Conservation (phyloP, 2,329 filamentous ascomycete genomes). For the Xylariaceae sp. region DNA sequence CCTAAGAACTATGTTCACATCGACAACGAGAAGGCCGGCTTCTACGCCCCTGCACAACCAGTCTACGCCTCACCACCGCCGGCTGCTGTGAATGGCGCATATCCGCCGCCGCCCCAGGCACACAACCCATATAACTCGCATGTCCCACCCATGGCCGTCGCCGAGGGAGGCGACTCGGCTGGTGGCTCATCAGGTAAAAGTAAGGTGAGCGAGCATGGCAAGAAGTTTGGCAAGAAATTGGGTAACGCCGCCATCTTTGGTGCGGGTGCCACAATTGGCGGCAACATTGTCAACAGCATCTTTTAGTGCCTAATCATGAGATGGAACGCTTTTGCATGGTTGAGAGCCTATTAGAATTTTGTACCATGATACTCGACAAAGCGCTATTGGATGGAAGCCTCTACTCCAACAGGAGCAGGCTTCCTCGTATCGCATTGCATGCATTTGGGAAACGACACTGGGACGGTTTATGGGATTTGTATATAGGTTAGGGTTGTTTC, state of each 20-base stretch:
- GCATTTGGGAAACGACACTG: too few relatives aligned
- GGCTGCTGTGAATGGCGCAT: conserved; percentile 44
- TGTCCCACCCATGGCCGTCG: conserved; percentile 77
- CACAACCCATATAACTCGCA: conserved; percentile 71
- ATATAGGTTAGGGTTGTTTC: too few relatives aligned
- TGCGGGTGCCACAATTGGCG: conserved; percentile 88
- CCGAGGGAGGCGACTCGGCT: conserved; percentile 57
- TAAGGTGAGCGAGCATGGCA: conserved; percentile 78
- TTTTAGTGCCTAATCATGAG: too few relatives aligned
- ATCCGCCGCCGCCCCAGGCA: conserved; percentile 50
- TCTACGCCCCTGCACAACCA: conserved; percentile 38
- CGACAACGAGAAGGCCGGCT: conserved; percentile 56
- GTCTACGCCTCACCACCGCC: conserved; percentile 39
- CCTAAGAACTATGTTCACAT: conserved; percentile 87
- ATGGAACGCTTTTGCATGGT: not conserved
- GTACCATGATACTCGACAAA: too few relatives aligned
- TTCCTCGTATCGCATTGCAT: too few relatives aligned
- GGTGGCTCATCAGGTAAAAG: conserved; percentile 62
- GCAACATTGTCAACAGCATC: conserved; percentile 89
- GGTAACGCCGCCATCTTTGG: conserved; percentile 87
- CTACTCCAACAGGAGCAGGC: too few relatives aligned
- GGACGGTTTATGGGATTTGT: too few relatives aligned
- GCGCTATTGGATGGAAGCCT: too few relatives aligned
- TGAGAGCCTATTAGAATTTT: too few relatives aligned
- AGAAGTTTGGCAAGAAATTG: conserved; percentile 96